These are phyloP conservation scores for Fusarium bulbicola DNA, from an alignment of 2,329 filamentous ascomycete species.

Conservation along the genomic window DNA sequence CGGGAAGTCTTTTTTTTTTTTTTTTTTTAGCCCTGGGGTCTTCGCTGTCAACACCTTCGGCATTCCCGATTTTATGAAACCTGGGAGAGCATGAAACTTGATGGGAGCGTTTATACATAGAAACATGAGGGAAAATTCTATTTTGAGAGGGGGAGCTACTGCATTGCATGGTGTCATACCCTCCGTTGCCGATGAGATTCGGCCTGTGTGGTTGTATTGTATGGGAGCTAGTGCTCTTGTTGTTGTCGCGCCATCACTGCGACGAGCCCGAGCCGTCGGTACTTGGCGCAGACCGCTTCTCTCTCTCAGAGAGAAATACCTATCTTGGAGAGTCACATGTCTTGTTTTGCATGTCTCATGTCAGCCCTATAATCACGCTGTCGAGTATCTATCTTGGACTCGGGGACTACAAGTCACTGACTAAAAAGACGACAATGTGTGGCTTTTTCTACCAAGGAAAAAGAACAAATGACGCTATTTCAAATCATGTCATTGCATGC, in stretches of 20 bases:
- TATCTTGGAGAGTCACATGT: conserved; percentile 8
- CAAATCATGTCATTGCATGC: neutral
- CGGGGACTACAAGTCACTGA: neutral
- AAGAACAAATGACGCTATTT: neutral
- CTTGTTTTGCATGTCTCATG: conserved; percentile 11
- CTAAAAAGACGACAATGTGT: neutral
- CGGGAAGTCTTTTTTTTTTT: neutral
- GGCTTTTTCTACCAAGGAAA: neutral
- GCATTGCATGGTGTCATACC: conserved; percentile 1
- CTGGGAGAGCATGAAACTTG: neutral
- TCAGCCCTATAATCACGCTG: conserved; percentile 24
- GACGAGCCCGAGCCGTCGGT: neutral
- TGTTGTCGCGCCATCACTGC: neutral
- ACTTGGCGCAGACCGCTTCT: conserved; percentile 1
- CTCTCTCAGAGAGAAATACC: neutral
- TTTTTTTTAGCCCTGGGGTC: neutral
- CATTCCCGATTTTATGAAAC: conserved; percentile 23
- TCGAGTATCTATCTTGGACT: neutral
- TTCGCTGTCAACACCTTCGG: neutral
- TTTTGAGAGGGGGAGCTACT: neutral
- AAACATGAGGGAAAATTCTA: neutral
- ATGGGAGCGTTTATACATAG: neutral
- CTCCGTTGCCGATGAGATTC: neutral
- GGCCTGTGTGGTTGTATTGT: neutral
- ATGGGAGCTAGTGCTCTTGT: neutral